Conservation (phyloP, 495 filamentous ascomycete genomes). For the Sporormia fimetaria region DNA sequence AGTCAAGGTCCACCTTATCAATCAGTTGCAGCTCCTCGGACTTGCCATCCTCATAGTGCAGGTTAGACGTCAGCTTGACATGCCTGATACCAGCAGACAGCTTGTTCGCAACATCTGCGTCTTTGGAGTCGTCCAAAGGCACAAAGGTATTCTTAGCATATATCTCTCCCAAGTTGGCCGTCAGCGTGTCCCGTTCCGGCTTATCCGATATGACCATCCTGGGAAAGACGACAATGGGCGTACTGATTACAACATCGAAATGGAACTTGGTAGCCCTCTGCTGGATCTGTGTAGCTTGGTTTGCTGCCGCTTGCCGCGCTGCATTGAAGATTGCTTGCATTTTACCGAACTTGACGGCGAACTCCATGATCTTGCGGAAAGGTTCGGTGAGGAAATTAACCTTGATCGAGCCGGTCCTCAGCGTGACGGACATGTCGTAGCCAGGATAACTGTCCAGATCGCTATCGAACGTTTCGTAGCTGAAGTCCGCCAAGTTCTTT, state of each 20-base stretch:
- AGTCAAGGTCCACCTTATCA: conserved; percentile 87
- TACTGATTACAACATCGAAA: conserved; percentile 86
- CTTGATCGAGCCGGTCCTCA: conserved; percentile 87
- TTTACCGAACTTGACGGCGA: conserved; percentile 94
- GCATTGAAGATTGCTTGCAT: conserved; percentile 99
- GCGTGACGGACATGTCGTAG: conserved; percentile 83
- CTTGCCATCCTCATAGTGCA: conserved; percentile 62
- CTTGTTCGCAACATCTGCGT: conserved; percentile 71
- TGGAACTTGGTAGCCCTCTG: conserved; percentile 80
- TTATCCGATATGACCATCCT: conserved; percentile 50
- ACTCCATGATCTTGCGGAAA: conserved; percentile 96
- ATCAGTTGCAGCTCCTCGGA: conserved; percentile 89
- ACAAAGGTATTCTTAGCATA: conserved; percentile 90
- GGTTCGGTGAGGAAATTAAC: conserved; percentile 94
- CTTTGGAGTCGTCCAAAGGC: conserved; percentile 59
- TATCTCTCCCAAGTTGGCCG: conserved; percentile 90
- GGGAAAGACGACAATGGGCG: conserved; percentile 91
- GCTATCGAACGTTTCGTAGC: conserved; percentile 88
- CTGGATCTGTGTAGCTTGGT: conserved; percentile 84
- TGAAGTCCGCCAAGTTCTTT: conserved; percentile 93
- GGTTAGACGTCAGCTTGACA: conserved; percentile 77
- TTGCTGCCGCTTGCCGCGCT: conserved; percentile 86
- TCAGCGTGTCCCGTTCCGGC: conserved; percentile 66
- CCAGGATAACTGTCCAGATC: conserved; percentile 68
- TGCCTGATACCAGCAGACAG: conserved; percentile 85